Base-by-base conservation (phyloP, 1,284 basidiomycete species). In the Moniliella sp. region DNA sequence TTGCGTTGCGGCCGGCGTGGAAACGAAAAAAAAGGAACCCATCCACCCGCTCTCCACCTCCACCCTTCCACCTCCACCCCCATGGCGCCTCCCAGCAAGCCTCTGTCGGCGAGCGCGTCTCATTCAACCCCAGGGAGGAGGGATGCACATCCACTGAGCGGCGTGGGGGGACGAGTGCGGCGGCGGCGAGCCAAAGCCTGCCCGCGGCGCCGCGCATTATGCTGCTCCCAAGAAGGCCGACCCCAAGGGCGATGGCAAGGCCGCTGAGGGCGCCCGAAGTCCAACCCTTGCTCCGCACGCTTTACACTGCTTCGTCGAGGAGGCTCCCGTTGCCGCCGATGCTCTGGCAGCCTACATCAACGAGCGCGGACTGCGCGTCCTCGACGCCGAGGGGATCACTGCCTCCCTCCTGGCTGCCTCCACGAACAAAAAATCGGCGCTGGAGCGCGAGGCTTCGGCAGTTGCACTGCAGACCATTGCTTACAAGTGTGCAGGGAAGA, bases 371-470 rank as follows among this genome's bases (percentile, higher is more conserved):
- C 37, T 65, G 4, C 55, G 57, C 18, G 42, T 48, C 1, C 42
- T 64, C 27, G 50, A 50, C 13, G 37, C 45, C 34, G 53, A 63
- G 28, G 46, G 42, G 30, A 61, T 64, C 41, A 42, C 62, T 29
- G 51, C 55, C 23, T 56, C 57, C 25, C 50, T 65, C 23, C 36
- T 54, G 34, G 52, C 52, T 34, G 74, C 79, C 13, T 71, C 69
- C 40, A 83, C 83, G 62, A 83, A 83, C 65, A 59, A 59, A 45
- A 83, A 83, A 65, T 80, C 76, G 15, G 79, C 76, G 28, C 83
- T 75, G 57, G 86, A 91, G 64, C 76, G 84, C 45, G 84, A 93
- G 67, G 81, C 78, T 11, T 78, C 78, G 10, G 75, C 78, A 19
- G 75, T 93, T 39, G 79, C 74, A 8, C 38, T 63, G 32, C 50